Conservation (phyloP, 192 early-diverging fungal species). For the Backusella tuberculispora region DNA sequence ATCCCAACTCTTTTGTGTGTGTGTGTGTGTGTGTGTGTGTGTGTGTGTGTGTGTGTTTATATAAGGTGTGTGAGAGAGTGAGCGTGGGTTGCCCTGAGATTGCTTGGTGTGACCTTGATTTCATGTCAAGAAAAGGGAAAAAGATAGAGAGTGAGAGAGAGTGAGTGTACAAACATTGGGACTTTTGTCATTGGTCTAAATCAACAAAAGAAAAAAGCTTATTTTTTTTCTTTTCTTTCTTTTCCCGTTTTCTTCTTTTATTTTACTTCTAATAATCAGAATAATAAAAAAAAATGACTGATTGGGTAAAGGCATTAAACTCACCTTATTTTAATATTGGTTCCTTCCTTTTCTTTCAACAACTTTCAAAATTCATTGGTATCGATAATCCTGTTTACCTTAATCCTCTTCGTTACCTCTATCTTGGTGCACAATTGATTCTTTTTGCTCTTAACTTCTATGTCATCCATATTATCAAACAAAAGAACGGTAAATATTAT, state of each 20-base stretch:
- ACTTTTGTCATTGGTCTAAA: not conserved
- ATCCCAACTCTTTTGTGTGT: too few species aligned
- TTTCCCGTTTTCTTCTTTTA: not conserved
- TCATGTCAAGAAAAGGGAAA: not conserved
- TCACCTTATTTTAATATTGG: conserved; percentile 49
- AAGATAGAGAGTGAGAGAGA: not conserved
- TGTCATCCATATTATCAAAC: conserved; percentile 50
- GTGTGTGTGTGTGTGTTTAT: too few species aligned
- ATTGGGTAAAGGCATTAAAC: conserved; percentile 18
- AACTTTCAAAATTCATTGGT: conserved; percentile 63
- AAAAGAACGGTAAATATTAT: conserved; percentile 69
- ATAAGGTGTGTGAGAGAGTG: not conserved
- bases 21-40: too few species aligned
- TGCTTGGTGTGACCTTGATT: conserved; percentile 1
- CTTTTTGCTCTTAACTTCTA: conserved; percentile 49
- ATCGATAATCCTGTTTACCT: conserved; percentile 61
- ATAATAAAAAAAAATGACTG: conserved; percentile 9
- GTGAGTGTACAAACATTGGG: not conserved
- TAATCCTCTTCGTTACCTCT: conserved; percentile 58
- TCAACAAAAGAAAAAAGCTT: not conserved
- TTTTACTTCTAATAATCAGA: not conserved
- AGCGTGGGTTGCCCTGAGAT: not conserved
- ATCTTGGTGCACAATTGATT: conserved; percentile 60
- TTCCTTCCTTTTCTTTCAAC: conserved; percentile 60
- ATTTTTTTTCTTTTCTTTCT: not conserved